These are phyloP conservation scores for Antarctomyces pellizariae DNA, from an alignment of 495 filamentous ascomycete genomes.

Conservation along the genomic window DNA sequence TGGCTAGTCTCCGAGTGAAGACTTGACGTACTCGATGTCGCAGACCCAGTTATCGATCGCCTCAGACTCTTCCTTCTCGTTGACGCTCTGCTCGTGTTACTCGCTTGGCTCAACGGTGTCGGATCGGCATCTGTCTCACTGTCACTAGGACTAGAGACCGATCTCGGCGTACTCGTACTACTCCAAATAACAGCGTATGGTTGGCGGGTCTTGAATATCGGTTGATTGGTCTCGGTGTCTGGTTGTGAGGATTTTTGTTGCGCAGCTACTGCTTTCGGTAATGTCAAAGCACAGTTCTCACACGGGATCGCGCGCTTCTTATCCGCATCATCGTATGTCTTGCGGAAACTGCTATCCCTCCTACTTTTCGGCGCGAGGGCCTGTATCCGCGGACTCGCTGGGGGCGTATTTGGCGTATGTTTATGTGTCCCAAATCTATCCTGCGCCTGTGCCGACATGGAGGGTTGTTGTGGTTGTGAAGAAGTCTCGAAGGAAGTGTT, in stretches of 20 bases:
- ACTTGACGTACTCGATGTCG: conserved; percentile 8
- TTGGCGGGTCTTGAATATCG: conserved; percentile 12
- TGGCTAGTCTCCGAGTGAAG: conserved; percentile 29
- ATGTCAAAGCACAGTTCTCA: conserved; percentile 35
- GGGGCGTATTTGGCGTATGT: conserved; percentile 38
- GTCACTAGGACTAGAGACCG: conserved; percentile 7
- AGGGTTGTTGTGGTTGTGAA: too few species aligned
- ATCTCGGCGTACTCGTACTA: conserved; percentile 8
- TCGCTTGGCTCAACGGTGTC: too few species aligned
- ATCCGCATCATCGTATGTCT: conserved; percentile 32
- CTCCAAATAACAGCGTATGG: conserved; percentile 9
- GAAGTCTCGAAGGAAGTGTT: too few species aligned
- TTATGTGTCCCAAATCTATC: too few species aligned
- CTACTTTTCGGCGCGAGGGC: conserved; percentile 13
- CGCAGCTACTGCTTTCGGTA: conserved; percentile 24
- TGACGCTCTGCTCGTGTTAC: conserved; percentile 4
- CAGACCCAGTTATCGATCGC: conserved; percentile 3
- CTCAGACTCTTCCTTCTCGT: conserved; percentile 2
- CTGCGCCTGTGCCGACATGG: conserved; percentile 13
- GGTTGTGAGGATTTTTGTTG: not conserved
- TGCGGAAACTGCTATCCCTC: conserved; percentile 25
- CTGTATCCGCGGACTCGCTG: conserved; percentile 29
- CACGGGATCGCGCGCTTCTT: conserved; percentile 28
- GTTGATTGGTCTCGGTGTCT: too few species aligned
- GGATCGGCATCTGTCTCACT: conserved; percentile 6